Base-by-base conservation (phyloP, 257 asterid species). In the Cordia subcordata region DNA sequence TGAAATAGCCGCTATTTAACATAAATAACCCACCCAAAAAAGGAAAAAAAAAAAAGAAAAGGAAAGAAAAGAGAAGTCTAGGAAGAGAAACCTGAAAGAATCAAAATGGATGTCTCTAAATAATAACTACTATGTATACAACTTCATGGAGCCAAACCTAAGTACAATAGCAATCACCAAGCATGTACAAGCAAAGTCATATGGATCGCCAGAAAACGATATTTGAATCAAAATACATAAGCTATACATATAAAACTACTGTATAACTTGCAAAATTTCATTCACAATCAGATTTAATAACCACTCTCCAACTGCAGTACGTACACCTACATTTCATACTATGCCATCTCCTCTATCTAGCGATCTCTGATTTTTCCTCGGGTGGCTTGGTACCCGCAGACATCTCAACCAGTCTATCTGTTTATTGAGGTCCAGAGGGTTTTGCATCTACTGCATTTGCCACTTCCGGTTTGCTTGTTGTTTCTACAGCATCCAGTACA, bases 241-340 rank as follows among this genome's bases (percentile, higher is more conserved):
- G 63, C 52, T 63, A 18, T 63, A 63, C 46, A 53, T 53, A n/a
- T 16, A 63, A 54, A 63, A 39, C 55, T 18, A 20, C 53, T 21
- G 23, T 45, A 35, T 42, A 10, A 42, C 12, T 42, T 42, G 10
- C 47, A 42, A 42, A 42, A 42, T 12, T 47, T 60, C 13, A 55
- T 42, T 14, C 47, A 42, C 47, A 42, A 42, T 42, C 47, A 3
- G 14, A 42, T 27, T 27, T 27, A n/a, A n/a, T n/a, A n/a, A n/a
- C n/a, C n/a, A n/a, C n/a, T 33, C 20, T 18, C 1, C 4, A 15
- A 17, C 66, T 18, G 37, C 18, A 49, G 23, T 15, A 17, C 44
- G 37, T 38, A 62, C 18, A 1, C 14, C 50, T 62, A 49, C 39
- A 5, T 12, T 39, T 19, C 42, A 27, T 27, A 27, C 35, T 27